Conservation (phyloP, 306 rosid species). For the Vigna unguiculata region DNA sequence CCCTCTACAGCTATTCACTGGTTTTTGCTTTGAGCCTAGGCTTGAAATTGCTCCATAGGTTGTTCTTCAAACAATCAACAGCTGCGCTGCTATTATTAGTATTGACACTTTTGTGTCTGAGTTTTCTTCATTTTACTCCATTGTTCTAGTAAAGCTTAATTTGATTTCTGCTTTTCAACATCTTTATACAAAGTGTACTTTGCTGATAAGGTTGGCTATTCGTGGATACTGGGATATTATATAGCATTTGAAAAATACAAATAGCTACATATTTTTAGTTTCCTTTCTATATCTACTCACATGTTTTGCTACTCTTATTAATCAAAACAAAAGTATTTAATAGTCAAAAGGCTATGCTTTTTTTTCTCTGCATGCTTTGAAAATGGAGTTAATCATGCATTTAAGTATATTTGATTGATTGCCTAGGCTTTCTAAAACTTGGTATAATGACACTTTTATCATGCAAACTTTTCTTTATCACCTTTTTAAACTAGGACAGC, state of each 20-base stretch:
- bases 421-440: not conserved
- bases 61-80: slow-evolving; percentile 37
- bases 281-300: not conserved
- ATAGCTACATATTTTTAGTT: slow-evolving; percentile 32
- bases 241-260: slow-evolving; percentile 57
- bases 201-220: slow-evolving; percentile 63
- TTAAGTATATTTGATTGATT: not conserved
- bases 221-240: slow-evolving; percentile 59
- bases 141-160: slow-evolving; percentile 46
- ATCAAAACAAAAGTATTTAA: slow-evolving; percentile 28
- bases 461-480: not conserved
- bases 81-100: slow-evolving; percentile 30
- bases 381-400: not conserved
- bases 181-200: slow-evolving; percentile 62
- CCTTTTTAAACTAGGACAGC: slow-evolving; percentile 5
- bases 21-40: slow-evolving; percentile 96
- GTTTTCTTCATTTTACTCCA: slow-evolving; percentile 39
- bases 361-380: slow-evolving; percentile 17
- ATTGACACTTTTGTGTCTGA: slow-evolving; percentile 33
- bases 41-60: slow-evolving; percentile 82
- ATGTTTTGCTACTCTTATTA: not conserved
- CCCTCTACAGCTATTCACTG: slow-evolving; percentile 92
- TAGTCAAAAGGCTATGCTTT: slow-evolving; percentile 1
- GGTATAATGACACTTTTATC: not conserved
- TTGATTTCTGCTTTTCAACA: slow-evolving; percentile 49